Percentiles rank a stretch among this genome's conserved stretches.
Evolutionary conservation across 1,139 yeast genomes (phyloP).

Genomic region (Sugiyamaella paludigena): DNA sequence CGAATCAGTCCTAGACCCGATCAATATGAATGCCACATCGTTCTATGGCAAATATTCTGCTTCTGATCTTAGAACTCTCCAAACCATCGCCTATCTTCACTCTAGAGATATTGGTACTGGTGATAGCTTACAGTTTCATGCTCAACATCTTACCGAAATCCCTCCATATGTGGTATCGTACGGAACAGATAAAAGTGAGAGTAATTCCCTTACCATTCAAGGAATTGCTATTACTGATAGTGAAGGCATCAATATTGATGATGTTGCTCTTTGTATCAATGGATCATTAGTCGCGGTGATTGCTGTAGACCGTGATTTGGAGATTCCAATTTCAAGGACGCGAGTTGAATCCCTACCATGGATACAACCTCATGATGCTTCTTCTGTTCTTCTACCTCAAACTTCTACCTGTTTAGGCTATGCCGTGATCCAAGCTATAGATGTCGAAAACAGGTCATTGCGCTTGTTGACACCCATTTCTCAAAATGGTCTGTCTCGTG

Average conservation of each 20-base stretch:
- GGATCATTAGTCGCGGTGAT: slow-evolving; percentile 35
- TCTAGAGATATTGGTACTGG: not conserved
- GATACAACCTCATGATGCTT: slow-evolving; percentile 11
- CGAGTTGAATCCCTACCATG: slow-evolving; percentile 16
- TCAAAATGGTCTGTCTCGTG: slow-evolving; percentile 20
- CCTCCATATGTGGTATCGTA: slow-evolving; percentile 31
- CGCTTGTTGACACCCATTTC: slow-evolving; percentile 59
- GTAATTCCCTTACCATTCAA: slow-evolving; percentile 17
- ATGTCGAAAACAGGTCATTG: slow-evolving; percentile 41
- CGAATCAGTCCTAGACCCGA: slow-evolving; percentile 9
- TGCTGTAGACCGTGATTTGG: slow-evolving; percentile 18
- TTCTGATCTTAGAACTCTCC: slow-evolving; percentile 37
- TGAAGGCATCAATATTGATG: slow-evolving; percentile 32
- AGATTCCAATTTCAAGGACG: slow-evolving; percentile 1
- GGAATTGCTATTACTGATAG: slow-evolving; percentile 32
- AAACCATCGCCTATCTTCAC: slow-evolving; percentile 38
- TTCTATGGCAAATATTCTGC: slow-evolving; percentile 26
- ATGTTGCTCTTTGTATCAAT: slow-evolving; percentile 28
- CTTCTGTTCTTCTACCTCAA: slow-evolving; percentile 14
- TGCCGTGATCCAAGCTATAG: slow-evolving; percentile 49
- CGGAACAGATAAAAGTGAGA: slow-evolving; percentile 4
- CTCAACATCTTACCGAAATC: slow-evolving; percentile 32
- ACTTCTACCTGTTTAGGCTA: slow-evolving; percentile 29
- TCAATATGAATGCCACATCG: slow-evolving; percentile 1
- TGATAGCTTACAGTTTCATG: slow-evolving; percentile 10